phyloP scores from a whole-genome alignment of 2,329 filamentous ascomycete genomes.

The Colletotrichum lupini region DNA sequence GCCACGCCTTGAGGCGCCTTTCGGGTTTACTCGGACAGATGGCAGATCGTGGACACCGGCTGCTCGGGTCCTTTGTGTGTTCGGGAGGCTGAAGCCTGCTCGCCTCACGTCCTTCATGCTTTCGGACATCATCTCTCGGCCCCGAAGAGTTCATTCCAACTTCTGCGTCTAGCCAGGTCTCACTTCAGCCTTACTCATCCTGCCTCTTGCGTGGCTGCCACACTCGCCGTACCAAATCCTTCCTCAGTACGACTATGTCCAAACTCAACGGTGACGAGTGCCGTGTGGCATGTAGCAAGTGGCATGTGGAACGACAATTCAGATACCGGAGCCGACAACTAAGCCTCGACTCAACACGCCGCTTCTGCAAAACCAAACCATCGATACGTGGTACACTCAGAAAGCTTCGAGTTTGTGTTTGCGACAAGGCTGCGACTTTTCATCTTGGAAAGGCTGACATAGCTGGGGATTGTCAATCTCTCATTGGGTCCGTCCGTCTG shows the following conservation, averaged over 20 bases:
- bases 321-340: not conserved
- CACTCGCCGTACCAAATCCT: constrained; percentile 9
- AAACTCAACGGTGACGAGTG: constrained; percentile 2
- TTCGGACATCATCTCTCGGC: not conserved
- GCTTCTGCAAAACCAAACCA: not conserved
- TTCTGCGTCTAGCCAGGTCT: constrained; percentile 7
- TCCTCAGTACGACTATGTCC: not conserved
- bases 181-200: constrained; percentile 23
- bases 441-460: not conserved
- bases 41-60: constrained; percentile 8
- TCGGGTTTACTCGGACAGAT: not conserved
- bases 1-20: not conserved
- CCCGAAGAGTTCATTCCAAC: constrained; percentile 18
- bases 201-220: constrained; percentile 20
- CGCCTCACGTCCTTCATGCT: not conserved
- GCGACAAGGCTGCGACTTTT: not conserved
- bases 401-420: not conserved
- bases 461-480: not conserved
- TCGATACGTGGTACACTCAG: not conserved
- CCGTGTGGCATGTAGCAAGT: not conserved
- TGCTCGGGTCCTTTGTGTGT: not conserved
- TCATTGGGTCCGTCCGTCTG: not conserved
- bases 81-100: not conserved
- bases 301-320: not conserved
- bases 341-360: not conserved